Evolutionary conservation across 2,329 filamentous ascomycete genomes (phyloP), one percentile per base, ranked within the genome.

Genomic region (Beauveria sp.): DNA sequence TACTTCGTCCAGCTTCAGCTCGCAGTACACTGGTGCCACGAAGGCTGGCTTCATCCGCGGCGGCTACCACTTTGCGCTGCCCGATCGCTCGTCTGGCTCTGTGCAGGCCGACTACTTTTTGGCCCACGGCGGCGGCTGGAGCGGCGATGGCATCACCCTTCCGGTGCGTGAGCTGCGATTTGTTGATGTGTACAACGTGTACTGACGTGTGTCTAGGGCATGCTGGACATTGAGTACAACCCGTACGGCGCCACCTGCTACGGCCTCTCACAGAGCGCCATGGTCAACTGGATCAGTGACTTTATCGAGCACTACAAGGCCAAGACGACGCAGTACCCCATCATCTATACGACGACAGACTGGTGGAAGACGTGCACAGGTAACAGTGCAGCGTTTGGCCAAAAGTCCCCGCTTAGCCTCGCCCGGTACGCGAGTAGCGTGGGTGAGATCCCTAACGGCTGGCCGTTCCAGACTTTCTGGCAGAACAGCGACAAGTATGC

Each of bases 351-450:
- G 43, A 80, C 76, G 42, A 76, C 78, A 10, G 76, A 76, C 64
- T 85, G 81, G 82, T 84, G 82, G 82, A 71, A 68, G 12, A 69
- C 70, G 31, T 85, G 82, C 70, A 83, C 81, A 1, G 81, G 80
- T 10, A 78, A 79, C 68, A 79, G 74, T 38, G 71, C 69, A 18
- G 75, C 73, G 3, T 84, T 84, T 64, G 69, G 69, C 42, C 64
- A 69, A 22, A 79, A 74, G 20, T 79, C 76, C 64, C 80, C 80
- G 8, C 72, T 83, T 10, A 76, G 80, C 9, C 67, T 84, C 56
- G 80, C 80, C 5, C 69, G 75, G 3, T 83, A 79, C 64, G 67
- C 66, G 48, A 75, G 69, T 65, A 70, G 70, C 0, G 67, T 75
- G 1, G 79, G 80, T 1, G 75, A 74, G 1, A 71, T 81, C 10